Evolutionary conservation across 306 rosid genomes (phyloP), one percentile per base, ranked within the genome.

Genomic region (Ammopiptanthus mongolicus): DNA sequence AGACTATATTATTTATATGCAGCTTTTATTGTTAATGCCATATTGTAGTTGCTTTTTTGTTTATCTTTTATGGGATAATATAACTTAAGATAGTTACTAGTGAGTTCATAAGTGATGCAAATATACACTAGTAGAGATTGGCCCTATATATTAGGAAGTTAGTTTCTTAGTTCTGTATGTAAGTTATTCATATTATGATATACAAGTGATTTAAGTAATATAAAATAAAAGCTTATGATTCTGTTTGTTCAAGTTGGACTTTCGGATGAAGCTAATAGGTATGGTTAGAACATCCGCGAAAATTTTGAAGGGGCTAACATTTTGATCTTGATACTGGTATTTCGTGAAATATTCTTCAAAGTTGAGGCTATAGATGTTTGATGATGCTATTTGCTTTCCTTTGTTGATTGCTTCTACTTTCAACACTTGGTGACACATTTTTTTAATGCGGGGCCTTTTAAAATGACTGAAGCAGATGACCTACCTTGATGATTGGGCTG

Each of bases 401-500:
- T 58, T 66, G 42, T 64, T 72, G 47, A 14, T 29, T 72, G 19
- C 28, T 71, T 41, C 15, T 59, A 65, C 21, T 76, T 67, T 13
- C 39, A 69, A 69, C 22, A 57, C 25, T 19, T 53, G 52, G 73
- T 19, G 36, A 78, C 74, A 53, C 51, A 31, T 28, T 84, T 67
- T 84, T 76, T 69, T 73, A 65, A 68, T 58, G 57, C 59, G 76
- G 76, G 76, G 55, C 65, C 62, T 17, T 79, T 73, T 73, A 58
- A 59, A 39, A 47, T 82, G 82, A 65, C 75, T 71, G 82, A 79
- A 83, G 83, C 90, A 92, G 99, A 86, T 90, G 88, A 75, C 76
- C 78, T 85, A 77, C 87, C 98, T 92, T 66, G 93, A 92, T 33
- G 88, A 85, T 22, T 96, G 99, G 99, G 97, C 88, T 65, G 73